A percentile compares a stretch with the other conserved stretches of the same genome.
These are phyloP conservation scores for Lasiosphaeria hispida DNA, from an alignment of 495 filamentous ascomycete genomes.

Conservation along the genomic window DNA sequence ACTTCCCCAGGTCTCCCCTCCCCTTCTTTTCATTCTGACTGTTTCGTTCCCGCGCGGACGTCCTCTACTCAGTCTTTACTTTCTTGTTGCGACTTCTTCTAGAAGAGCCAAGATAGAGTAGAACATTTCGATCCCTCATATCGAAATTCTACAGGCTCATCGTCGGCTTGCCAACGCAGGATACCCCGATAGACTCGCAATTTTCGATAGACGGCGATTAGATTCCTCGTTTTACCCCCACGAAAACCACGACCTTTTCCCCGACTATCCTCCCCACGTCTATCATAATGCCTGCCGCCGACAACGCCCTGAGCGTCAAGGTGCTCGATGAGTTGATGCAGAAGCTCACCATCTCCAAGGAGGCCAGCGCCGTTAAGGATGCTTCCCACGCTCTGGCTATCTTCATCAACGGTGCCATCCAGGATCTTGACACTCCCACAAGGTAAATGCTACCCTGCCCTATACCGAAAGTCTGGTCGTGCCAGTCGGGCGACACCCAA, in stretches of 20 bases:
- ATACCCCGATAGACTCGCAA: constrained; percentile 25
- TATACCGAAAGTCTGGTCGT: constrained; percentile 3
- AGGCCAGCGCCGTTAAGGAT: constrained; percentile 49
- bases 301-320: constrained; percentile 52
- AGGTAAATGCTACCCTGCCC: constrained; percentile 36
- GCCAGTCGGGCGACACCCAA: background rate
- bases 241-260: constrained; percentile 5
- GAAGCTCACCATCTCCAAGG: constrained; percentile 53
- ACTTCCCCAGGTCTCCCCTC: constrained; percentile 13
- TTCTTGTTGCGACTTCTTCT: constrained; percentile 26
- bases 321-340: constrained; percentile 52
- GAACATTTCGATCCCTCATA: constrained; percentile 37
- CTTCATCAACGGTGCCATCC: constrained; percentile 53
- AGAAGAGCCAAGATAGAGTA: constrained; percentile 40
- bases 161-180: constrained; percentile 16
- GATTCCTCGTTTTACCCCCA: background rate
- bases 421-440: constrained; percentile 49
- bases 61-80: constrained; percentile 36
- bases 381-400: constrained; percentile 44
- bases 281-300: constrained; percentile 36
- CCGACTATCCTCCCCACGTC: constrained; percentile 21
- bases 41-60: constrained; percentile 24
- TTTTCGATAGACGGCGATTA: constrained; percentile 14
- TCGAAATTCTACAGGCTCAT: constrained; percentile 38
- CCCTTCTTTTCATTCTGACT: constrained; percentile 23